Evolutionary conservation across 2,329 filamentous ascomycete genomes (phyloP), one percentile per base, ranked within the genome.

Genomic region (Colletotrichum siamense): DNA sequence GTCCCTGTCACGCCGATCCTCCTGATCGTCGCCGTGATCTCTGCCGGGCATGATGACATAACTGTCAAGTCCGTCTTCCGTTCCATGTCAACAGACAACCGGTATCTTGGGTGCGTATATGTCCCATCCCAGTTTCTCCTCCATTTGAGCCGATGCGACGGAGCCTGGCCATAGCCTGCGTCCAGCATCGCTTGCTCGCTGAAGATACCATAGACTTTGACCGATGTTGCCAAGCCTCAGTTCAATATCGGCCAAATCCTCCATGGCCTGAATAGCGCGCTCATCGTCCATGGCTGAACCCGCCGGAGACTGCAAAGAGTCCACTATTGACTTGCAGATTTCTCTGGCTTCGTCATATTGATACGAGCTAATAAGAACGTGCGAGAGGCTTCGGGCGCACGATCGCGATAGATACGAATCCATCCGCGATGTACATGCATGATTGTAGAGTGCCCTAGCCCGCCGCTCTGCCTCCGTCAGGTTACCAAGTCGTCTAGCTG

Each of bases 1-100:
- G 0, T 18, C 4, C 16, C 16, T 39, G 9, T 18, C 8, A 18
- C 36, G 0, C 36, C 7, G 7, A 18, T 16, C 16, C 7, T 39
- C 15, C 36, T 16, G 1, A 8, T 16, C 36, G 36, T 39, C 5
- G 16, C 5, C 39, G 0, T n/a, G 0, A 5, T n/a, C 39, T 2
- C 18, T 44, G 18, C 8, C 39, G 8, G 1, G 18, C 4, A 0
- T 39, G 36, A 16, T 39, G 7, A 8, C 8, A 9, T 39, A n/a
- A 44, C 12, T 49, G 3, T 7, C 44, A 52, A 49, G 39, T 3
- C 18, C 9, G n/a, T 22, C 44, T 49, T 8, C n/a, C n/a, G 6
- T 6, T 3, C 3, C 12, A 22, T 3, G n/a, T 52, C 44, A 52
- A 52, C 10, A 52, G 4, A 52, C 44, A 22, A 22, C n/a, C n/a